A percentile compares a stretch with the other conserved stretches of the same genome.
phyloP scores from a whole-genome alignment of 345 rosid species.

The Brassica nigra region DNA sequence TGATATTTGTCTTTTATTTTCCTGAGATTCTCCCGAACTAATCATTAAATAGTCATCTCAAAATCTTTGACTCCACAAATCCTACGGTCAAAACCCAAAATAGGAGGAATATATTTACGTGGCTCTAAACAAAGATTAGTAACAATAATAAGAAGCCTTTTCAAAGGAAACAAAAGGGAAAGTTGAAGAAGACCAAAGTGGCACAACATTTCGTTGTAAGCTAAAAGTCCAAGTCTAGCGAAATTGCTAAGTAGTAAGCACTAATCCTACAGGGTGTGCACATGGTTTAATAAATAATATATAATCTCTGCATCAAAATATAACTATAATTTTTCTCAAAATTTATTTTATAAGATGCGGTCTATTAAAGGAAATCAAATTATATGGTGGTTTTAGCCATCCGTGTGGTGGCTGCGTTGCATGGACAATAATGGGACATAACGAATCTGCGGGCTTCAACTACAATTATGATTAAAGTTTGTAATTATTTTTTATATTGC shows the following conservation, averaged over 20 bases:
- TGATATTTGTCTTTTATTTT: constrained; percentile 11
- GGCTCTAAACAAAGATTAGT: constrained; percentile 23
- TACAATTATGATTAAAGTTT: constrained; percentile 2
- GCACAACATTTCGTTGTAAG: neutral
- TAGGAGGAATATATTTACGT: constrained; percentile 20
- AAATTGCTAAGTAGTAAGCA: constrained; percentile 17
- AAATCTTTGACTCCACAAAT: constrained; percentile 23
- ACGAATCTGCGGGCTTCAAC: constrained; percentile 36
- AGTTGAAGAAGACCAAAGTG: constrained; percentile 10
- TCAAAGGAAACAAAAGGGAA: constrained; percentile 22
- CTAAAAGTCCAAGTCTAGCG: constrained; percentile 30
- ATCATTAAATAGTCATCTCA: constrained; percentile 18
- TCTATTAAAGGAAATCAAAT: neutral
- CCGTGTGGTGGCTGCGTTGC: constrained; percentile 35
- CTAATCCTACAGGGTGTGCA: neutral
- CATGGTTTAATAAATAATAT: constrained; percentile 5
- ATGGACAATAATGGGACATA: constrained; percentile 30
- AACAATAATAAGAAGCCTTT: neutral
- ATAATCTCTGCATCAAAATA: neutral
- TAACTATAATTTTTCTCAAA: neutral
- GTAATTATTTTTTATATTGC: neutral
- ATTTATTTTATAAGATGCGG: neutral
- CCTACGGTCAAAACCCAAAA: constrained; percentile 24
- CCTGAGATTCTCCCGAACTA: neutral
- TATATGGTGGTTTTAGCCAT: constrained; percentile 28